phyloP scores from a whole-genome alignment of 495 filamentous ascomycete species.

The Hypoxylon cercidicola region DNA sequence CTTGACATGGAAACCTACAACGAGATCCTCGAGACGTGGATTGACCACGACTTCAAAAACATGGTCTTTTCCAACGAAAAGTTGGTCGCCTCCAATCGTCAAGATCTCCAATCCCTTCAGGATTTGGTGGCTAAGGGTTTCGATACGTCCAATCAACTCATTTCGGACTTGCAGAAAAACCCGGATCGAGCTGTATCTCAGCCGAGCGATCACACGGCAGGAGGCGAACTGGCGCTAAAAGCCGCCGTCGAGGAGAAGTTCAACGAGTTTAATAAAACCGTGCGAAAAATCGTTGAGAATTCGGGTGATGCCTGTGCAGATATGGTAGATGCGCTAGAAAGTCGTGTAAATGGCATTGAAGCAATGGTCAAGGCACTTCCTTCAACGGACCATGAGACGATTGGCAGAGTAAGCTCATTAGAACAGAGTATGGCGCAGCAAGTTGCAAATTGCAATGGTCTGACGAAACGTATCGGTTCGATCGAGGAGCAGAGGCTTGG shows the following conservation, averaged over 20 bases:
- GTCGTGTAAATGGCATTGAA: slow-evolving; percentile 11
- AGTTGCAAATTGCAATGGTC: not conserved
- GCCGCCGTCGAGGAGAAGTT: slow-evolving; percentile 23
- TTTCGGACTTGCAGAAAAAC: slow-evolving; percentile 9
- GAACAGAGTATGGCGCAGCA: slow-evolving; percentile 3
- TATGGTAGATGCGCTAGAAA: slow-evolving; percentile 30
- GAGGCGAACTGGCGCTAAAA: not conserved
- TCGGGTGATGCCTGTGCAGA: slow-evolving; percentile 28
- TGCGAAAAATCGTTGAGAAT: slow-evolving; percentile 17
- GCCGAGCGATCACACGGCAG: not conserved
- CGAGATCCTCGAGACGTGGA: slow-evolving; percentile 39
- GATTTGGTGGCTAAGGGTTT: slow-evolving; percentile 6
- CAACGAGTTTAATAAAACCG: not conserved
- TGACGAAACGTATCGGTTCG: slow-evolving; percentile 10
- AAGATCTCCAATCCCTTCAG: slow-evolving; percentile 14
- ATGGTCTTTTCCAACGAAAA: slow-evolving; percentile 28
- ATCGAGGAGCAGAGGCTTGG: slow-evolving; percentile 25
- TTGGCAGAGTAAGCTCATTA: not conserved
- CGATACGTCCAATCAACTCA: slow-evolving; percentile 6
- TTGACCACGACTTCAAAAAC: slow-evolving; percentile 38
- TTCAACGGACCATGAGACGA: slow-evolving; percentile 9
- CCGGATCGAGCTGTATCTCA: not conserved
- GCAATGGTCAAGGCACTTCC: not conserved
- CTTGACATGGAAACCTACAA: slow-evolving; percentile 38
- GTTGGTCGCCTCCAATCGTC: slow-evolving; percentile 1